Conservation (phyloP, 2,329 filamentous ascomycete genomes). For the Cladophialophora exuberans region DNA sequence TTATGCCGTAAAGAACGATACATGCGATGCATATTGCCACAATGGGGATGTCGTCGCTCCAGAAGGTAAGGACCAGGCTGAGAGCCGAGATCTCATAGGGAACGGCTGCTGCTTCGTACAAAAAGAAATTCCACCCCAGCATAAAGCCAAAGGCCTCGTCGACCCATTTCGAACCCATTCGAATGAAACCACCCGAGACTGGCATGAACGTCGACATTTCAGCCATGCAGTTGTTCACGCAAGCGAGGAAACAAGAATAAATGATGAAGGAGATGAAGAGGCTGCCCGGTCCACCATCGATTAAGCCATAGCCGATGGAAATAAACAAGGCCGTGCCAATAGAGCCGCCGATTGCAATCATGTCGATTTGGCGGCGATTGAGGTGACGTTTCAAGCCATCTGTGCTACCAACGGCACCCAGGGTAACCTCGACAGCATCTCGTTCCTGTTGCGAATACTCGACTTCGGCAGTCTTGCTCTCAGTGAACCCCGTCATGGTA, state of each 20-base stretch:
- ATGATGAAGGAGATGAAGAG: constrained; percentile 39
- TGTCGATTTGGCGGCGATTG: constrained; percentile 2
- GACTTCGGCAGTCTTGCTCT: too few relatives aligned
- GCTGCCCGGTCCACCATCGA: constrained; percentile 39
- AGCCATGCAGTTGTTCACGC: constrained; percentile 41
- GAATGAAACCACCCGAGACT: constrained; percentile 44
- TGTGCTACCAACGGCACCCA: not conserved
- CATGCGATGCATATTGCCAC: constrained; percentile 35
- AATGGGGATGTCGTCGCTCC: constrained; percentile 40
- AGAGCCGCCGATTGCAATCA: constrained; percentile 38
- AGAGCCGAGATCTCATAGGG: constrained; percentile 65
- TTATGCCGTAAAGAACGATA: constrained; percentile 10
- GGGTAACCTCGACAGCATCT: too few relatives aligned
- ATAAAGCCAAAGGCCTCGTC: constrained; percentile 49
- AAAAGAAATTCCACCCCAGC: constrained; percentile 51
- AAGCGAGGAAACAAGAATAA: not conserved
- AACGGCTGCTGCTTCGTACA: constrained; percentile 42
- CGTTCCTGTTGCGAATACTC: too few relatives aligned
- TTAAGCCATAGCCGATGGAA: constrained; percentile 39
- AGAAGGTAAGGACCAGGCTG: constrained; percentile 64
- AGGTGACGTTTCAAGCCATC: not conserved
- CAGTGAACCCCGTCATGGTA: too few relatives aligned
- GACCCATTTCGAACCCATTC: constrained; percentile 43
- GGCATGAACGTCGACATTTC: constrained; percentile 47
- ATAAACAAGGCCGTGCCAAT: constrained; percentile 42